phyloP scores from a whole-genome alignment of 495 filamentous ascomycete genomes.

The Glonium stellatum region DNA sequence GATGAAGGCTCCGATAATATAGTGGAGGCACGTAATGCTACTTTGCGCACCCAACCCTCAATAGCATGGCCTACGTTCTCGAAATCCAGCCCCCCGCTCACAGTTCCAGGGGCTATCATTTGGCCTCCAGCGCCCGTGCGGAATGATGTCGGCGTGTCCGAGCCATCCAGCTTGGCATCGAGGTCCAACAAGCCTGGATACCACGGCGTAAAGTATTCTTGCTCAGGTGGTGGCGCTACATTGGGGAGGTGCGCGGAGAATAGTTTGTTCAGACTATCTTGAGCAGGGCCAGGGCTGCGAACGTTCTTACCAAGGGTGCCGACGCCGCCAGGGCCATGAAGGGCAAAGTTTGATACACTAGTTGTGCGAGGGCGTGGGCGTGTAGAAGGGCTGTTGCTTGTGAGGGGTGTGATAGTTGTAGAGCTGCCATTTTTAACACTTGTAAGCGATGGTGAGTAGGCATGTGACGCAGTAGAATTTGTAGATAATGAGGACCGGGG shows the following conservation, averaged over 20 bases:
- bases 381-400: conserved; percentile 14
- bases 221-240: conserved; percentile 46
- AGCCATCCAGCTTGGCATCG: conserved; percentile 18
- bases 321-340: conserved; percentile 76
- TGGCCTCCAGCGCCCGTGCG: not conserved
- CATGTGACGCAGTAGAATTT: conserved; percentile 24
- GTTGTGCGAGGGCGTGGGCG: conserved; percentile 16
- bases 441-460: conserved; percentile 14
- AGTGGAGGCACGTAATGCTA: conserved; percentile 54
- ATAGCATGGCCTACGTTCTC: conserved; percentile 80
- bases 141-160: conserved; percentile 11
- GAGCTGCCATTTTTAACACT: conserved; percentile 16
- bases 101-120: not conserved
- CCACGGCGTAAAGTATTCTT: conserved; percentile 33
- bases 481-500: conserved; percentile 42
- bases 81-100: conserved; percentile 41
- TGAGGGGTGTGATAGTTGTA: conserved; percentile 7
- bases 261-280: conserved; percentile 72
- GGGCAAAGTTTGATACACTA: conserved; percentile 30
- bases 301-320: conserved; percentile 66
- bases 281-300: conserved; percentile 67
- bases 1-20: conserved; percentile 40
- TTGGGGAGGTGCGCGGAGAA: conserved; percentile 70
- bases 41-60: conserved; percentile 80
- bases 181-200: conserved; percentile 34